These are phyloP conservation scores for Medicago arabica DNA, from an alignment of 306 rosid species.

Conservation along the genomic window DNA sequence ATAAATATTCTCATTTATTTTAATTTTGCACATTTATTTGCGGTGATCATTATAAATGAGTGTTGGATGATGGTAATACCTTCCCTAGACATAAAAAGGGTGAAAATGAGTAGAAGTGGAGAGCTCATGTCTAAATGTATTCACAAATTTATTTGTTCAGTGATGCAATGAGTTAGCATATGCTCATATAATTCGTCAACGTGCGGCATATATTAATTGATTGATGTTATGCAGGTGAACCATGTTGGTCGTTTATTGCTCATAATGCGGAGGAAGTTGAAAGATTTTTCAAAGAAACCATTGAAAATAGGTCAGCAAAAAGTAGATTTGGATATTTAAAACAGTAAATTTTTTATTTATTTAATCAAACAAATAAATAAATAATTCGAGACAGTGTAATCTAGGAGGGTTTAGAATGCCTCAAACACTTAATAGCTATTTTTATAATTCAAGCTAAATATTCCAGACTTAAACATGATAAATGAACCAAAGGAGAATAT, in stretches of 20 bases:
- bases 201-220: constrained; percentile 23
- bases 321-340: constrained; percentile 6
- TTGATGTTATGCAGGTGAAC: constrained; percentile 69
- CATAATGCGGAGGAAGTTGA: constrained; percentile 80
- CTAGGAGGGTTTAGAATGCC: constrained; percentile 31
- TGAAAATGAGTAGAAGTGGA: background rate
- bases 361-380: background rate
- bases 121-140: background rate
- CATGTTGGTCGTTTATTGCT: constrained; percentile 82
- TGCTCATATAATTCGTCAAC: constrained; percentile 19
- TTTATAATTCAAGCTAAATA: constrained; percentile 29
- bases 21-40: background rate
- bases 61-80: background rate
- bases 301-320: constrained; percentile 76
- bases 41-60: background rate
- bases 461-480: background rate
- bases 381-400: constrained; percentile 18
- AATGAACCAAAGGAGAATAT: constrained; percentile 3
- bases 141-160: constrained; percentile 18
- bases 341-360: background rate
- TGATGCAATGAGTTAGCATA: constrained; percentile 25
- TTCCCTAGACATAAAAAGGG: background rate
- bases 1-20: constrained; percentile 1
- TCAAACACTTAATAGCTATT: constrained; percentile 19
- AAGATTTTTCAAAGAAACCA: constrained; percentile 82